phyloP scores from a whole-genome alignment of 1,139 yeast species.

The Saccharomyces hybrid region DNA sequence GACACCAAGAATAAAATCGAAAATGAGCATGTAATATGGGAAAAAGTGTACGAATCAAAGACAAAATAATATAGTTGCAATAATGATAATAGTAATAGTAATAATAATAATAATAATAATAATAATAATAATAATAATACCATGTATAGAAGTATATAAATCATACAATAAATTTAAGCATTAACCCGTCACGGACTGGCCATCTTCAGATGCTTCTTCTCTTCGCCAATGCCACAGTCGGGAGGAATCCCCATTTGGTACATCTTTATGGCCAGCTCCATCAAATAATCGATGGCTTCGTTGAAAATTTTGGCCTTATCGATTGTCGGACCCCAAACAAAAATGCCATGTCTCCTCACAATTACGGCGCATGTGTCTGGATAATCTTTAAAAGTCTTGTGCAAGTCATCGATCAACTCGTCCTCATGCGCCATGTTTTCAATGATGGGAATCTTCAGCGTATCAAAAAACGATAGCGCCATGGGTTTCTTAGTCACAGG shows the following conservation, averaged over 20 bases:
- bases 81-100: constrained; percentile 5
- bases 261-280: constrained; percentile 83
- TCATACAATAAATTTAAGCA: background rate
- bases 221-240: constrained; percentile 32
- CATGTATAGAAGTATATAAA: constrained; percentile 13
- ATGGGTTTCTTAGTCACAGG: constrained; percentile 28
- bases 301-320: constrained; percentile 91
- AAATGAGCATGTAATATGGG: constrained; percentile 29
- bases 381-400: constrained; percentile 53
- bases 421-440: constrained; percentile 88
- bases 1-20: constrained; percentile 33
- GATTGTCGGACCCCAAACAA: constrained; percentile 89
- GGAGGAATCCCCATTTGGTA: constrained; percentile 50
- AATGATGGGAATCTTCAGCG: constrained; percentile 76
- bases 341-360: constrained; percentile 89
- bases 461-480: constrained; percentile 59
- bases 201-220: constrained; percentile 6
- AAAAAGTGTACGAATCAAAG: constrained; percentile 15
- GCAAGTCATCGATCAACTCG: constrained; percentile 63
- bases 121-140: no score
- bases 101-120: no score
- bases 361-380: constrained; percentile 76
- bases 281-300: constrained; percentile 84
- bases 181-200: background rate
- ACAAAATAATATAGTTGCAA: constrained; percentile 13